Evolutionary conservation across 176 grass and related monocot genomes (phyloP), one percentile per base, ranked within the genome.

Genomic region (Musa itinerans): DNA sequence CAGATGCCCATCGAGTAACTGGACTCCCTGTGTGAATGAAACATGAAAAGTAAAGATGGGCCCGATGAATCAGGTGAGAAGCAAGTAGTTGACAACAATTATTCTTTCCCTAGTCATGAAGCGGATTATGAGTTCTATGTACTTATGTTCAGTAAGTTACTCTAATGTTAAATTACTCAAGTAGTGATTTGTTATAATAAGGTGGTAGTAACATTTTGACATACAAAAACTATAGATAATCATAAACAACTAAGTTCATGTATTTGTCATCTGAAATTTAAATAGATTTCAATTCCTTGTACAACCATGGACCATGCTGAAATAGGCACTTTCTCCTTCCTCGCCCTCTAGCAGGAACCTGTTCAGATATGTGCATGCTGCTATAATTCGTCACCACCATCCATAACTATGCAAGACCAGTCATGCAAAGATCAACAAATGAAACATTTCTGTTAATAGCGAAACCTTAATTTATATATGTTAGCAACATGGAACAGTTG

Each of bases 1-100:
- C 86, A 13, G 91, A 86, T 53, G 95, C 90, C 95, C 95, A 99
- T 80, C 95, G 86, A 29, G 88, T 89, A 48, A 86, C 89, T 25
- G 91, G 90, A 86, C 83, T 94, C 80, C 91, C 95, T 99, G n/a
- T 77, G 21, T 19, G 51, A 54, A 74, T 11, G 9, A 50, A 50
- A 17, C 11, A 50, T 17, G 10, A 50, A 70, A 10, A 51, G 8
- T 17, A 63, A 64, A 61, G 9, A 48, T 43, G 34, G 3, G 34
- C 34, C 4, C 4, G 34, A 43, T 11, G 29, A 8, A 52, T 50
- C 12, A 19, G 27, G 14, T 48, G 19, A n/a, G 2, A 65, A 65
- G 11, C 9, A 65, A 65, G 11, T 3, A 65, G 22, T 24, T 65
- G 3, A 26, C 11, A n/a, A 65, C 8, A 12, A 24, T 11, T 15